Conservation (phyloP, 768 basidiomycete species). For the Lentinula aciculospora region DNA sequence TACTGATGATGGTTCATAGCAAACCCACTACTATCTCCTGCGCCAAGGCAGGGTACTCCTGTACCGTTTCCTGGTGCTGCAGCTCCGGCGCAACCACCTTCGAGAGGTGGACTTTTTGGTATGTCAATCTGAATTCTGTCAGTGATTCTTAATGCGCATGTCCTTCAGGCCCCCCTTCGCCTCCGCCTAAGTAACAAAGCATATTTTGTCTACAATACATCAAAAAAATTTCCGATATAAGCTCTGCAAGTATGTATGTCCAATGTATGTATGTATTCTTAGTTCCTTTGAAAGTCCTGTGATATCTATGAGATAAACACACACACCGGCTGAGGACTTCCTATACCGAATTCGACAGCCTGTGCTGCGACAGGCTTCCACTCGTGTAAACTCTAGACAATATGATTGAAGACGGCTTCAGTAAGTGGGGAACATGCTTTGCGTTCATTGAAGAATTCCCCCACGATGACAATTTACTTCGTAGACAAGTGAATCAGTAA, state of each 20-base stretch:
- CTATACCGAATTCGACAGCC: not conserved
- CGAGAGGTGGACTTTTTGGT: slow-evolving; percentile 68
- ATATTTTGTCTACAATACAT: not conserved
- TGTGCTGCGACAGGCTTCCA: no score
- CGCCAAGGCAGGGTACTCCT: slow-evolving; percentile 29
- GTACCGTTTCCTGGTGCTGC: slow-evolving; percentile 26
- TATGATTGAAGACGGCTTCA: no score
- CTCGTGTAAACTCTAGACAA: no score
- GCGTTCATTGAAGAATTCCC: no score
- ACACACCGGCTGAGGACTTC: not conserved
- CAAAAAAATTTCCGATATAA: not conserved
- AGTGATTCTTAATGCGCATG: not conserved
- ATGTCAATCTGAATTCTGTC: slow-evolving; percentile 11
- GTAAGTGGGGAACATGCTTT: no score
- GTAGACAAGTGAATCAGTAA: no score
- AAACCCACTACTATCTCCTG: slow-evolving; percentile 56
- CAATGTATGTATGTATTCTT: not conserved
- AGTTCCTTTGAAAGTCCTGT: not conserved
- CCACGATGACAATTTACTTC: no score
- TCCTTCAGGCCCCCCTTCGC: slow-evolving; percentile 36
- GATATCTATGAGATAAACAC: not conserved
- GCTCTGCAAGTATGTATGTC: not conserved
- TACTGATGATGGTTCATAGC: slow-evolving; percentile 30
- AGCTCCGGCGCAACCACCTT: slow-evolving; percentile 35
- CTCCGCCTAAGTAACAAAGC: slow-evolving; percentile 35